Percentiles rank a stretch among this genome's conserved stretches.
Evolutionary conservation across 495 filamentous ascomycete species (phyloP).

Genomic region (Aspergillus incahuasiensis): DNA sequence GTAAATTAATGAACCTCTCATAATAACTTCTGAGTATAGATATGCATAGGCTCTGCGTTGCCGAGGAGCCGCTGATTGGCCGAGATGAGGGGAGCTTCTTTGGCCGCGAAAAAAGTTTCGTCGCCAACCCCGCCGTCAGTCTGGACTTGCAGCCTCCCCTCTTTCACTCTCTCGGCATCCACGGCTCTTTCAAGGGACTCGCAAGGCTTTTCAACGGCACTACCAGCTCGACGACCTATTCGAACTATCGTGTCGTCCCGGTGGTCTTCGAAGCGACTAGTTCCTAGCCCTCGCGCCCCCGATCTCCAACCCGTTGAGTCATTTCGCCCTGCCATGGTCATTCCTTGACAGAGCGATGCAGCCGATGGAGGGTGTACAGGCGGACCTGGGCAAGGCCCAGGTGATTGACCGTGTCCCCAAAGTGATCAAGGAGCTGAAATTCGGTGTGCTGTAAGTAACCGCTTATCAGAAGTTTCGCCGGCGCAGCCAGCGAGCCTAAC

Average conservation of each 20-base stretch:
- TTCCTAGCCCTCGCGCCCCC: slow-evolving; percentile 4
- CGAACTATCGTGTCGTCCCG: not conserved
- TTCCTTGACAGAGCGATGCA: slow-evolving; percentile 43
- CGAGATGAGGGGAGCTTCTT: slow-evolving; percentile 13
- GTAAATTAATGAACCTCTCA: not conserved
- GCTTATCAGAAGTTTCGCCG: slow-evolving; percentile 8
- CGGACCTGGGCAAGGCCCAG: slow-evolving; percentile 72
- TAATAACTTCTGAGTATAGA: not conserved
- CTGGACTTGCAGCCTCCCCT: slow-evolving; percentile 21
- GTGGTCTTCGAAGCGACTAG: not conserved
- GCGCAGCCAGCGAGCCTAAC: slow-evolving; percentile 8
- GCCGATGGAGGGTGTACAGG: slow-evolving; percentile 45
- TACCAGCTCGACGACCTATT: not conserved
- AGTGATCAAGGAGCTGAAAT: slow-evolving; percentile 87
- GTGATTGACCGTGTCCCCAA: slow-evolving; percentile 83
- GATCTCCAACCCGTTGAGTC: slow-evolving; percentile 21
- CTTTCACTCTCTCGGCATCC: slow-evolving; percentile 1
- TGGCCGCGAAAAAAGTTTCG: slow-evolving; percentile 24
- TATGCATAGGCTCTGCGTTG: not conserved
- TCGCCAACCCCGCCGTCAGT: slow-evolving; percentile 26
- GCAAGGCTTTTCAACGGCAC: not conserved
- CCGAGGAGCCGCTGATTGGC: slow-evolving; percentile 16
- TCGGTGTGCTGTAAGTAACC: slow-evolving; percentile 73
- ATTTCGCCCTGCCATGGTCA: slow-evolving; percentile 39
- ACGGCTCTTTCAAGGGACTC: not conserved